phyloP scores from a whole-genome alignment of 257 asterid genomes.

The Solanum lycopersicoides region DNA sequence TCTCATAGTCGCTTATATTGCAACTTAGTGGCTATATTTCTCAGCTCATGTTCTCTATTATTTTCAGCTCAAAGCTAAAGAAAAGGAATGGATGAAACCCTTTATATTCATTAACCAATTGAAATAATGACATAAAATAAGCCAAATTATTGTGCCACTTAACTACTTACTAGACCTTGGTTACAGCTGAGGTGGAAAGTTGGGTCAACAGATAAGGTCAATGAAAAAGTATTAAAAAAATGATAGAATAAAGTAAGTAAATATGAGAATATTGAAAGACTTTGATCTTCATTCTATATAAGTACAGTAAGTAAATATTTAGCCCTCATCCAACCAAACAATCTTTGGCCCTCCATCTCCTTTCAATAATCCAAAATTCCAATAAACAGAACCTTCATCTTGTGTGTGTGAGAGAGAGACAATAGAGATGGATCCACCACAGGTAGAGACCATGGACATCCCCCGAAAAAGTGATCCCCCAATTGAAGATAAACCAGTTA shows the following conservation, averaged over 20 bases:
- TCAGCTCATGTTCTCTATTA: not conserved
- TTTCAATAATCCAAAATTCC: not conserved
- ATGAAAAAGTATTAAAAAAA: not conserved
- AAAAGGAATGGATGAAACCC: not conserved
- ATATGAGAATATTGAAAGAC: not conserved
- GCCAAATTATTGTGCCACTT: not conserved
- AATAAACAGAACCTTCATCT: too few relatives aligned
- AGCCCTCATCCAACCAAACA: not conserved
- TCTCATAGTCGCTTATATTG: not conserved
- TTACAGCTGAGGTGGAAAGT: not conserved
- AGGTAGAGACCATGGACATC: constrained; percentile 33
- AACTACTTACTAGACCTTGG: not conserved
- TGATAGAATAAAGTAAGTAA: not conserved
- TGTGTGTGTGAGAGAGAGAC: not conserved
- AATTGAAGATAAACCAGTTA: constrained; percentile 25
- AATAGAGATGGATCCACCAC: constrained; percentile 47
- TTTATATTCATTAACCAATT: not conserved
- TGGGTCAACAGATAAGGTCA: not conserved
- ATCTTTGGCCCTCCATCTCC: not conserved
- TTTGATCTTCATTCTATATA: not conserved
- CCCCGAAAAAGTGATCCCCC: constrained; percentile 23
- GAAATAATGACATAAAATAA: not conserved
- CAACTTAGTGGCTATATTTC: not conserved
- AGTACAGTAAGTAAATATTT: not conserved
- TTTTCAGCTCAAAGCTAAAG: not conserved